Conservation (phyloP, 2,329 filamentous ascomycete species). For the Aspergillus persii region DNA sequence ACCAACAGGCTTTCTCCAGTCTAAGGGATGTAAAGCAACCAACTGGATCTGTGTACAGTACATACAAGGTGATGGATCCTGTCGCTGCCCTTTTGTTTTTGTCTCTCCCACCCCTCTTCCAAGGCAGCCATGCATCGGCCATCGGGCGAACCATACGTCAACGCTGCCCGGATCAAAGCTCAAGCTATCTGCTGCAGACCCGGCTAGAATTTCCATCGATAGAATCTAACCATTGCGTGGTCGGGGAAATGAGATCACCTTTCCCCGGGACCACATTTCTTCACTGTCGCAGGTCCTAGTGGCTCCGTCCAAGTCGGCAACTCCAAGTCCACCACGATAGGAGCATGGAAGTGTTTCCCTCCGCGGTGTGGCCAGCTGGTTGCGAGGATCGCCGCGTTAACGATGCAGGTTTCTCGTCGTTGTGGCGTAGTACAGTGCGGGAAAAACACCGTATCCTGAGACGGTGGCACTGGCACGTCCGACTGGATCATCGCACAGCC, state of each 20-base stretch:
- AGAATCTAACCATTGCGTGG: slow-evolving; percentile 5
- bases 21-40: background rate
- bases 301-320: slow-evolving; percentile 43
- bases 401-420: slow-evolving; percentile 68
- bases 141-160: slow-evolving; percentile 9
- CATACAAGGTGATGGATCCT: background rate
- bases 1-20: background rate
- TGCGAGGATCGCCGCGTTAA: slow-evolving; percentile 76
- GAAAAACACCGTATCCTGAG: slow-evolving; percentile 12
- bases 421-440: slow-evolving; percentile 17
- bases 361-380: slow-evolving; percentile 61
- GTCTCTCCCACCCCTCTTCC: background rate
- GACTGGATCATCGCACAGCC: slow-evolving; percentile 15
- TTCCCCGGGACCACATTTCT: background rate
- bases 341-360: slow-evolving; percentile 69
- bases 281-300: background rate
- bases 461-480: background rate
- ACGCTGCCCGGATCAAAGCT: slow-evolving; percentile 13
- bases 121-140: slow-evolving; percentile 13
- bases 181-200: slow-evolving; percentile 10
- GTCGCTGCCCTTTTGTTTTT: background rate
- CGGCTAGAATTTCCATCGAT: slow-evolving; percentile 1
- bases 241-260: background rate
- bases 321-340: slow-evolving; percentile 80
- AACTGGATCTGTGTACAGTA: background rate